Evolutionary conservation across 2,329 filamentous ascomycete genomes (phyloP).

Genomic region (Talaromyces sp.): DNA sequence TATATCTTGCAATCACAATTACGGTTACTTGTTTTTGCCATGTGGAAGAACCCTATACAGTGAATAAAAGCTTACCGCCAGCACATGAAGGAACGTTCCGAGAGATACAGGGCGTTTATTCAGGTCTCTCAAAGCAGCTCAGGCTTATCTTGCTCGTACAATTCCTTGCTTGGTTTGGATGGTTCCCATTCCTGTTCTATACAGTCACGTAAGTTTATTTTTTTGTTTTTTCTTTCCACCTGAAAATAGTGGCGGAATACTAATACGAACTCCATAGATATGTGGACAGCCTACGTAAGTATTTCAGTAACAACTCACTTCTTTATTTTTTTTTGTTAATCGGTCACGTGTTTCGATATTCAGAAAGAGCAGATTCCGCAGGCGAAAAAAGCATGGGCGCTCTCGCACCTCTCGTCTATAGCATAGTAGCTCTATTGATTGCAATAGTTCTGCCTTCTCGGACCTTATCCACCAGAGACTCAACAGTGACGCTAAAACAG

Average conservation of each 20-base stretch:
- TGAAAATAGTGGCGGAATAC: too few relatives aligned
- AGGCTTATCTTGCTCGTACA: not conserved
- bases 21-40: not conserved
- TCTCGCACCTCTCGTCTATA: not conserved
- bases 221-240: not conserved
- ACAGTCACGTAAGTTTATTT: not conserved
- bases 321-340: too few relatives aligned
- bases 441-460: not conserved
- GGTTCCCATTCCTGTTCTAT: conserved; percentile 7
- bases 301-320: too few relatives aligned
- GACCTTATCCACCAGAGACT: too few relatives aligned
- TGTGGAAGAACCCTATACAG: not conserved
- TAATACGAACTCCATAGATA: not conserved
- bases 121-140: not conserved
- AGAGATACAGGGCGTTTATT: too few relatives aligned
- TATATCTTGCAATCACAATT: not conserved
- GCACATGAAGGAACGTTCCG: not conserved
- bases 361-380: too few relatives aligned
- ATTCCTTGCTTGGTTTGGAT: conserved; percentile 8
- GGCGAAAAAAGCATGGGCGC: too few relatives aligned
- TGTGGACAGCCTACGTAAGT: not conserved
- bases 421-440: not conserved
- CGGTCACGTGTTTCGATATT: too few relatives aligned
- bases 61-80: too few relatives aligned
- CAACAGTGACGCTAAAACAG: too few relatives aligned